A percentile compares a stretch with the other conserved stretches of the same genome.
Evolutionary conservation across 2,329 filamentous ascomycete species (phyloP).

Genomic region (Alternaria metachromatica): DNA sequence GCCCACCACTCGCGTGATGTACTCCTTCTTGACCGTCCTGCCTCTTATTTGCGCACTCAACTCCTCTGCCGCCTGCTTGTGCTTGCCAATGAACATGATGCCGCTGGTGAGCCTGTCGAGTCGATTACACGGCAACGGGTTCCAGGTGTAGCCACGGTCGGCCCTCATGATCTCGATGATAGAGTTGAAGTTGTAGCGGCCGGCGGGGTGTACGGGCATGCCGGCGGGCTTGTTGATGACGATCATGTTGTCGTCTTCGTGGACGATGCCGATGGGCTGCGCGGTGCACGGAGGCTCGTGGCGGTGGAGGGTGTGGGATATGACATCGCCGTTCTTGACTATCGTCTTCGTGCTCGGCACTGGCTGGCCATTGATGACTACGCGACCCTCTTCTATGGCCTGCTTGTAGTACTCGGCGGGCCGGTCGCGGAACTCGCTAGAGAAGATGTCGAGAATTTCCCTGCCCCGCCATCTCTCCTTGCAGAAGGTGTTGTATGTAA

Average conservation of each 20-base stretch:
- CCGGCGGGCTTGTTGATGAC: conserved; percentile 97
- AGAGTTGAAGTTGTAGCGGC: conserved; percentile 94
- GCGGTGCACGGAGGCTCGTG: conserved; percentile 93
- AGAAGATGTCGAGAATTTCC: conserved; percentile 83
- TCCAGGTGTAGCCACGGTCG: conserved; percentile 66
- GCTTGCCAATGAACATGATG: conserved; percentile 97
- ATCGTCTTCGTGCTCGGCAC: conserved; percentile 70
- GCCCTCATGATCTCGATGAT: conserved; percentile 91
- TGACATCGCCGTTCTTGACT: conserved; percentile 86
- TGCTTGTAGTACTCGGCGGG: conserved; percentile 81
- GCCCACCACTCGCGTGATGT: conserved; percentile 88
- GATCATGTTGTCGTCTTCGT: conserved; percentile 91
- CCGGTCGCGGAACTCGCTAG: conserved; percentile 89
- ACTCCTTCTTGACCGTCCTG: conserved; percentile 91
- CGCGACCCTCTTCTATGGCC: conserved; percentile 80
- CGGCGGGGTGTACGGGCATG: conserved; percentile 92
- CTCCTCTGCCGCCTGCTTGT: conserved; percentile 76
- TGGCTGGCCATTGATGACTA: conserved; percentile 78
- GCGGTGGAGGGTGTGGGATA: conserved; percentile 92
- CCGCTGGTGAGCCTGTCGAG: conserved; percentile 92
- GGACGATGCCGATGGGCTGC: conserved; percentile 78
- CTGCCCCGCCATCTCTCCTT: conserved; percentile 92
- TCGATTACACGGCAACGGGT: conserved; percentile 82
- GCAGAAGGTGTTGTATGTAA: conserved; percentile 92
- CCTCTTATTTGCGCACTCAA: conserved; percentile 78